phyloP scores from a whole-genome alignment of 768 basidiomycete species.

The Hebeloma cylindrosporum region DNA sequence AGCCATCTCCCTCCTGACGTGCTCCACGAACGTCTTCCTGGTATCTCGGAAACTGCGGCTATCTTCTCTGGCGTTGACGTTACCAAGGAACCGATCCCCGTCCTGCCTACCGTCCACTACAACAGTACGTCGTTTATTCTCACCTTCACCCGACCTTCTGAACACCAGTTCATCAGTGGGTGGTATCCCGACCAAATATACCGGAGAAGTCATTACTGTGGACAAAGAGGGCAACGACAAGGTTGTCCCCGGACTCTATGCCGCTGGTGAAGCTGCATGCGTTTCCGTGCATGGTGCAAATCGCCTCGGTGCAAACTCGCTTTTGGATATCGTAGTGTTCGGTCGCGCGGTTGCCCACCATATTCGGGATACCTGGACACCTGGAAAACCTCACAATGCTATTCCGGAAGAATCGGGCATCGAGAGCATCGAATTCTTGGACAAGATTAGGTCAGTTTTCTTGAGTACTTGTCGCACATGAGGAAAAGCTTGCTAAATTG shows the following conservation, averaged over 20 bases:
- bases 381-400: slow-evolving; percentile 87
- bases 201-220: slow-evolving; percentile 91
- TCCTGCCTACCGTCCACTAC: slow-evolving; percentile 97
- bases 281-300: slow-evolving; percentile 99
- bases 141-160: slow-evolving; percentile 1
- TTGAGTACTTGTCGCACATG: neutral
- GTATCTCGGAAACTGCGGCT: slow-evolving; percentile 99
- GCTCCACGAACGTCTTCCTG: slow-evolving; percentile 94
- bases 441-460: slow-evolving; percentile 67
- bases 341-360: slow-evolving; percentile 99
- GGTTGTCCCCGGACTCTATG: slow-evolving; percentile 94
- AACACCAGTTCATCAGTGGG: slow-evolving; percentile 63
- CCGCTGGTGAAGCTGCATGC: slow-evolving; percentile 97
- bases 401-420: slow-evolving; percentile 87
- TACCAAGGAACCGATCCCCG: slow-evolving; percentile 99
- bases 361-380: slow-evolving; percentile 86
- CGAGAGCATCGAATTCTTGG: slow-evolving; percentile 81
- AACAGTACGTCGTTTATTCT: slow-evolving; percentile 70
- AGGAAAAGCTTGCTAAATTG: slow-evolving; percentile 2
- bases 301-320: slow-evolving; percentile 98
- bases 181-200: slow-evolving; percentile 98
- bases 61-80: slow-evolving; percentile 99
- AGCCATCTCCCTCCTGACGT: slow-evolving; percentile 96
- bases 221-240: slow-evolving; percentile 91
- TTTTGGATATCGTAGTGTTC: slow-evolving; percentile 98